A percentile compares a stretch with the other conserved stretches of the same genome.
These are phyloP conservation scores for Paraurostyla sp. DNA, from an alignment of 73 alveolate genomes.

Conservation along the genomic window DNA sequence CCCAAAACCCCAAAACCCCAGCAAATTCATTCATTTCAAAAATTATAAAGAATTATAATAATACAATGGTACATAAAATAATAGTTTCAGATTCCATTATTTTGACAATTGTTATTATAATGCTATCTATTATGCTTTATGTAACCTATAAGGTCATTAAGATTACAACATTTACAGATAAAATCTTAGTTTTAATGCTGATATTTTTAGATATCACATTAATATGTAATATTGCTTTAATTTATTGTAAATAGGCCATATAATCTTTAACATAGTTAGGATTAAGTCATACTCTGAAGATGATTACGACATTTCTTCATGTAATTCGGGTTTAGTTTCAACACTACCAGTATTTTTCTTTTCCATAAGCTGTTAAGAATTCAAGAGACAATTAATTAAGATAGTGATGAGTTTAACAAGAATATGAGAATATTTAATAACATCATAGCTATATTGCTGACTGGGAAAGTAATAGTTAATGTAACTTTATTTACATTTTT, in stretches of 20 bases:
- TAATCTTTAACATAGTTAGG: background rate
- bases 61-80: too few relatives aligned
- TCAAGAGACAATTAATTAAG: background rate
- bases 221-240: background rate
- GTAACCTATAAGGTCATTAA: background rate
- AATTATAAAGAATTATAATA: too few relatives aligned
- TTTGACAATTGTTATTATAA: background rate
- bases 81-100: background rate
- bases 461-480: background rate
- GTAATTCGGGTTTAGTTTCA: background rate
- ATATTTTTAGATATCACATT: conserved; percentile 29
- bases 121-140: background rate
- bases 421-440: background rate
- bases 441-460: background rate
- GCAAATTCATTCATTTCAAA: too few relatives aligned
- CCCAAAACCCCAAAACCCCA: too few relatives aligned
- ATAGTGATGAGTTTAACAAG: background rate
- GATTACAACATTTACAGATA: background rate
- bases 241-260: background rate
- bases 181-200: conserved; percentile 14
- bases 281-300: background rate
- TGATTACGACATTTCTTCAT: background rate
- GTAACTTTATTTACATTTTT: background rate
- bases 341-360: conserved; percentile 25
- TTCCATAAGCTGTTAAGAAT: conserved; percentile 11